Conservation (phyloP, 106 monocot genomes). For the Triglochin maritima region DNA sequence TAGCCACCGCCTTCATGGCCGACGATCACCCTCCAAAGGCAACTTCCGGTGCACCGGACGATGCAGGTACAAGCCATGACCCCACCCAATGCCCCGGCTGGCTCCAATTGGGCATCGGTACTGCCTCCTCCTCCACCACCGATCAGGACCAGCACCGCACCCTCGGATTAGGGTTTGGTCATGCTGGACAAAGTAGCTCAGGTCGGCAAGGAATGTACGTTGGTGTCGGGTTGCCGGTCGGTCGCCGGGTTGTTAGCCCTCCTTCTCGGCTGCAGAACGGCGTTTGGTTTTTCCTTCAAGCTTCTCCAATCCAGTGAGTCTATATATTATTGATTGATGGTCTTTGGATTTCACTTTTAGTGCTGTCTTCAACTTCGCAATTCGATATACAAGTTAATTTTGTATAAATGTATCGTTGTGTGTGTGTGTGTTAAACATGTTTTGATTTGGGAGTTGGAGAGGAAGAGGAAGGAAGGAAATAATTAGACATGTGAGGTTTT, state of each 20-base stretch:
- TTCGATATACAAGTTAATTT: too few relatives aligned
- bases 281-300: constrained; percentile 48
- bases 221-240: background rate
- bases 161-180: constrained; percentile 9
- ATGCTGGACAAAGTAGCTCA: constrained; percentile 1
- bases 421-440: too few relatives aligned
- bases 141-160: background rate
- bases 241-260: constrained; percentile 19
- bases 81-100: constrained; percentile 6
- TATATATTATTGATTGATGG: background rate
- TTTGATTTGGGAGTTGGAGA: too few relatives aligned
- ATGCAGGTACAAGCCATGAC: constrained; percentile 9
- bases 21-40: background rate
- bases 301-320: constrained; percentile 53
- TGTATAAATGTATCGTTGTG: too few relatives aligned
- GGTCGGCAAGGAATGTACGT: background rate
- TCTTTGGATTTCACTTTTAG: too few relatives aligned
- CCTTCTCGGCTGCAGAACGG: constrained; percentile 19
- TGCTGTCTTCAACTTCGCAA: too few relatives aligned
- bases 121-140: too few relatives aligned
- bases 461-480: too few relatives aligned
- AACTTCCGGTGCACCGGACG: constrained; percentile 5
- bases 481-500: too few relatives aligned
- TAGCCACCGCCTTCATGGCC: background rate
- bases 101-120: constrained; percentile 35